These are phyloP conservation scores for Pichia sp. DNA, from an alignment of 1,139 yeast species.

Conservation along the genomic window DNA sequence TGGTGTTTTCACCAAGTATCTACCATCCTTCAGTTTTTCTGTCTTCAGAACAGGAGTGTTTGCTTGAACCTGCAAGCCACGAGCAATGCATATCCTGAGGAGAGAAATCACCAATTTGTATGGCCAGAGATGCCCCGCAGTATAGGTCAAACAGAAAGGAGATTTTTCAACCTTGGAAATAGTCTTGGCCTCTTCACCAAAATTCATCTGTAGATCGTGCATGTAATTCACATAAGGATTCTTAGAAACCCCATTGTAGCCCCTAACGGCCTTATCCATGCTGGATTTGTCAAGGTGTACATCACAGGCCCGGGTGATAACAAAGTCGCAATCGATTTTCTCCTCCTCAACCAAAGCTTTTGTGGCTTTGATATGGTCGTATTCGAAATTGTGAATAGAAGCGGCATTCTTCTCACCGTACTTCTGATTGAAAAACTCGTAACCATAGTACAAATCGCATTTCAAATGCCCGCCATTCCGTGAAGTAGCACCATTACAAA, in stretches of 20 bases:
- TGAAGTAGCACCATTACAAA: conserved; percentile 44
- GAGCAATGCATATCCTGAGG: conserved; percentile 30
- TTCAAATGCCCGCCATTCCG: conserved; percentile 46
- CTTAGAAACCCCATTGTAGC: conserved; percentile 19
- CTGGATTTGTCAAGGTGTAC: conserved; percentile 31
- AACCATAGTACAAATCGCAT: conserved; percentile 34
- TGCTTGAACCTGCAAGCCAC: conserved; percentile 38
- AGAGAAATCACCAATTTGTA: conserved; percentile 36
- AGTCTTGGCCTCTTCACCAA: conserved; percentile 25
- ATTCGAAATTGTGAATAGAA: conserved; percentile 34
- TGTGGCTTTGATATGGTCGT: conserved; percentile 30
- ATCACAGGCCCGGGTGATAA: conserved; percentile 34
- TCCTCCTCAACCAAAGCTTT: conserved; percentile 31
- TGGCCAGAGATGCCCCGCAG: conserved; percentile 42
- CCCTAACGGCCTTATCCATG: conserved; percentile 21
- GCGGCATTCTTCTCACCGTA: conserved; percentile 34
- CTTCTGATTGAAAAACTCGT: conserved; percentile 20
- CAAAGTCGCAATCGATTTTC: conserved; percentile 37
- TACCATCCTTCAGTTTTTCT: conserved; percentile 18
- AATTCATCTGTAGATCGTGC: conserved; percentile 23
- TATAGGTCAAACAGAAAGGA: conserved; percentile 35
- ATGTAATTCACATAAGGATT: conserved; percentile 23
- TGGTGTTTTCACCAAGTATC: conserved; percentile 30
- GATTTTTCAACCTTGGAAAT: conserved; percentile 28
- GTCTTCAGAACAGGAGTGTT: conserved; percentile 31